These are phyloP conservation scores for Ceratocystis destructans DNA, from an alignment of 2,329 filamentous ascomycete species.

Conservation along the genomic window DNA sequence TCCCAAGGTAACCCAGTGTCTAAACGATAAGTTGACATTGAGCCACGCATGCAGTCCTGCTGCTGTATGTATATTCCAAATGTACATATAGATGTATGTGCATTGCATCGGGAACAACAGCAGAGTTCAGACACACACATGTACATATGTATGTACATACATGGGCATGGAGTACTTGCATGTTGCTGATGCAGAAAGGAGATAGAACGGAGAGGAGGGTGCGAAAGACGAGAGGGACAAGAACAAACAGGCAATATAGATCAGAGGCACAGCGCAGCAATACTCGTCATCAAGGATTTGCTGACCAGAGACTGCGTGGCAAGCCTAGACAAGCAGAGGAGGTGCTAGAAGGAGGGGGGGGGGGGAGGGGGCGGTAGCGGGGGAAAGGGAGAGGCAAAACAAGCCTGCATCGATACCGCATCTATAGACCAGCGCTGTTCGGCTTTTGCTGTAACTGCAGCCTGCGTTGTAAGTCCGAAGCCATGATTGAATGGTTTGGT, in stretches of 20 bases:
- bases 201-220: neutral
- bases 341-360: neutral
- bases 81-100: neutral
- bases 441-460: neutral
- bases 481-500: neutral
- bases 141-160: neutral
- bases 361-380: neutral
- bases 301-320: constrained; percentile 2
- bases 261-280: neutral
- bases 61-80: neutral
- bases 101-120: neutral
- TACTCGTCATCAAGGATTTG: neutral
- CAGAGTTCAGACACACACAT: neutral
- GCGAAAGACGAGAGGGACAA: neutral
- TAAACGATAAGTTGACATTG: constrained; percentile 4
- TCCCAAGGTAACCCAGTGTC: neutral
- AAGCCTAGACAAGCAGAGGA: neutral
- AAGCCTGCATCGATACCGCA: neutral
- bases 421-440: neutral
- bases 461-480: neutral
- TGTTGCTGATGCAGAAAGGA: neutral
- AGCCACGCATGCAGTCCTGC: constrained; percentile 1
- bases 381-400: neutral
- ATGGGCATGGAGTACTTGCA: neutral
- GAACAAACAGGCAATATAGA: neutral